These are phyloP conservation scores for Erysimum cheiranthoides DNA, from an alignment of 345 rosid species.

Conservation along the genomic window DNA sequence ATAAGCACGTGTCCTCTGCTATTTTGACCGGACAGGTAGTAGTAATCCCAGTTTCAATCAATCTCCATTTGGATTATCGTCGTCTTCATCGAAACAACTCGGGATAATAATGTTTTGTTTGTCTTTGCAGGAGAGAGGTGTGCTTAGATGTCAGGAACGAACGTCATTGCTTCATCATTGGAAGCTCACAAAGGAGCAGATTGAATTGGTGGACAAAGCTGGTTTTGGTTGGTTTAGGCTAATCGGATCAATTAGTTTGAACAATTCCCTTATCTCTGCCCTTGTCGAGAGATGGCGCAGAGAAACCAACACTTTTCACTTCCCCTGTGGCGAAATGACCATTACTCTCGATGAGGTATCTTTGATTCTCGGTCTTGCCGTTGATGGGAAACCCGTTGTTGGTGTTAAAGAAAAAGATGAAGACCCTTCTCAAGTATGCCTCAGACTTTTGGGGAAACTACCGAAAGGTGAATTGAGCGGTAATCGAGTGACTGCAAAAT, in stretches of 20 bases:
- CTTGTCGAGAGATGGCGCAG: conserved; percentile 77
- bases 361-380: conserved; percentile 61
- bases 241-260: conserved; percentile 73
- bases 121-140: conserved; percentile 64
- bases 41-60: conserved; percentile 5
- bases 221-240: conserved; percentile 73
- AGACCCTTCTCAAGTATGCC: conserved; percentile 61
- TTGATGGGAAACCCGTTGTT: conserved; percentile 76
- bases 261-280: conserved; percentile 77
- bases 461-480: conserved; percentile 67
- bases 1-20: conserved; percentile 63
- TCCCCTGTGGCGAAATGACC: conserved; percentile 77
- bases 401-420: conserved; percentile 53
- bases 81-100: background rate
- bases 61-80: background rate
- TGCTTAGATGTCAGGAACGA: conserved; percentile 76
- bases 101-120: background rate
- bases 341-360: conserved; percentile 74
- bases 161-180: conserved; percentile 77
- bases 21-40: conserved; percentile 57
- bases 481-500: conserved; percentile 74
- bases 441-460: conserved; percentile 58
- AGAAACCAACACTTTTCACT: conserved; percentile 79
- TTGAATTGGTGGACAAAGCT: conserved; percentile 67
- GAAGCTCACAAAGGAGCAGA: conserved; percentile 66